Base-by-base conservation (phyloP, 176 grass and related monocot species). In the Metroxylon sagu region DNA sequence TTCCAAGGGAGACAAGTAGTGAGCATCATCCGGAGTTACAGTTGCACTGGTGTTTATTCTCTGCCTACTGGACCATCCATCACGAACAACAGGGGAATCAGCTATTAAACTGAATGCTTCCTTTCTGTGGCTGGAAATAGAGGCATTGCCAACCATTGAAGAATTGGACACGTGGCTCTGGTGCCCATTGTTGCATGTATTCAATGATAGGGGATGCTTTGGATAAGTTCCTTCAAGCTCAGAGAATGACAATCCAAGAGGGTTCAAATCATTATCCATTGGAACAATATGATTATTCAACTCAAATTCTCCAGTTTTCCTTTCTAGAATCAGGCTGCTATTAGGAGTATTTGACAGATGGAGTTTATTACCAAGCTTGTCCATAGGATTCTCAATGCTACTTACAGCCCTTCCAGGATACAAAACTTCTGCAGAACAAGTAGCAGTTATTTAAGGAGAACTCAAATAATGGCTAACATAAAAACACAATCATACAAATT, bases 211-310 rank as follows among this genome's bases (percentile, higher is more conserved):
- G 48, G 93, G 87, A 65, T 82, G 84, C 49, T 85, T 98, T 8
- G 72, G 76, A 68, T 89, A 81, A 61, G 76, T 83, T 54, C 79
- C 84, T 83, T 98, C 84, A 48, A 98, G 82, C 60, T 92, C 87
- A 73, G 93, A 98, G 87, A 84, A 92, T 60, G 85, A 81, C 52
- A 98, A 85, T 26, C 88, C 87, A 71, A 98, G 84, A 83, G 84
- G 84, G 50, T 83, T 98, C 31, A 85, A 56, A 59, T 92, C 88
- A 72, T 74, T 80, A 70, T 83, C 82, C 54, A 68, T 73, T 14
- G 58, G 64, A 59, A 61, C 54, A 71, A 73, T 69, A 69, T 69
- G 79, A 49, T 71, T 74, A 10, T 59, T 56, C 51, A 78, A 70
- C 60, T 73, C 83, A 56, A 61, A 63, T 62, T 88, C 85, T 14